Evolutionary conservation across 2,329 filamentous ascomycete species (phyloP).

Genomic region (Dothistroma pini): DNA sequence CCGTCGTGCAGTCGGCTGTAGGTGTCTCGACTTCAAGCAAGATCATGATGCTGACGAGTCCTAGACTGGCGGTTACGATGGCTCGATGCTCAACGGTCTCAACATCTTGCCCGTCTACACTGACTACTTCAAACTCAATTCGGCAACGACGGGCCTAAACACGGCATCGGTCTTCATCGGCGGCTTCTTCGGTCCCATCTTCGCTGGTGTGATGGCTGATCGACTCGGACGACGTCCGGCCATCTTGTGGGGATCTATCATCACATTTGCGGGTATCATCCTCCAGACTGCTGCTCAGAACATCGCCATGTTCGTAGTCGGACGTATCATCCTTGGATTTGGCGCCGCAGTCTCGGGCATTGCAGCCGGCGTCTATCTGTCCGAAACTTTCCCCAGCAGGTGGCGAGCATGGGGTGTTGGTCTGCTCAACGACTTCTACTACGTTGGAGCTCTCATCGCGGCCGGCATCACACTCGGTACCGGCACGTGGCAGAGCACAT

Average conservation of each 20-base stretch:
- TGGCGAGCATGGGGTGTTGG: slow-evolving; percentile 47
- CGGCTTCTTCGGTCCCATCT: slow-evolving; percentile 39
- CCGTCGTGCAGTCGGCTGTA: slow-evolving; percentile 20
- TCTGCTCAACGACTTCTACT: slow-evolving; percentile 40
- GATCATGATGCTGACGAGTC: neutral
- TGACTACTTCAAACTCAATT: slow-evolving; percentile 54
- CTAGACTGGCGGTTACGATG: slow-evolving; percentile 17
- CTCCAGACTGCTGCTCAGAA: slow-evolving; percentile 50
- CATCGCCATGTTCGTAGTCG: slow-evolving; percentile 36
- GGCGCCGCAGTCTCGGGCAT: slow-evolving; percentile 44
- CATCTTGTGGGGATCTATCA: slow-evolving; percentile 42
- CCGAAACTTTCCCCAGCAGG: slow-evolving; percentile 47
- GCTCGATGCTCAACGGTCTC: slow-evolving; percentile 53
- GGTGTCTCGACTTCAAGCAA: neutral
- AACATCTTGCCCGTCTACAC: slow-evolving; percentile 56
- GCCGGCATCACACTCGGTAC: slow-evolving; percentile 48
- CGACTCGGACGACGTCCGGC: slow-evolving; percentile 43
- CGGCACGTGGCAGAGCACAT: slow-evolving; percentile 42
- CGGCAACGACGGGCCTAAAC: slow-evolving; percentile 53
- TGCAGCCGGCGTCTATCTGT: slow-evolving; percentile 47
- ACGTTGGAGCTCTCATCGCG: slow-evolving; percentile 43
- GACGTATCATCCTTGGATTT: slow-evolving; percentile 48
- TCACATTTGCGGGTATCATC: slow-evolving; percentile 46
- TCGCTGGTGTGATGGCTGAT: slow-evolving; percentile 44
- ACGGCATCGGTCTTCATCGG: slow-evolving; percentile 56